Percentiles rank a stretch among this genome's conserved stretches.
Conservation (phyloP, 352 stramenopile genomes). For the Phytophthora boehmeriae region DNA sequence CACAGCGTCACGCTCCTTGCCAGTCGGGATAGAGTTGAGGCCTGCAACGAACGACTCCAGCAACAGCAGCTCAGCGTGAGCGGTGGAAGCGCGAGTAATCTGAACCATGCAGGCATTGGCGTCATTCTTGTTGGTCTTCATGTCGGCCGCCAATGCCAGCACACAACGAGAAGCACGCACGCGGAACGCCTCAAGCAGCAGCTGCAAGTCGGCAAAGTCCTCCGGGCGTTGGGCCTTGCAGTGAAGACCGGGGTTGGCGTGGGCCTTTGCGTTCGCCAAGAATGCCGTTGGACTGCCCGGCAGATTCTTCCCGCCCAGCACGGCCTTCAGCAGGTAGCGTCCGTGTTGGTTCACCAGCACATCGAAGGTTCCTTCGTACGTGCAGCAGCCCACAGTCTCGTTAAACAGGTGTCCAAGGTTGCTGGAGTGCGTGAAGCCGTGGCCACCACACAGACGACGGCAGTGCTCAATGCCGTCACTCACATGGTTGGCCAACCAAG, state of each 20-base stretch:
- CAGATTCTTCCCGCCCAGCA: constrained; percentile 18
- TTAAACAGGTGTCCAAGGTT: constrained; percentile 29
- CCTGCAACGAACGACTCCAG: constrained; percentile 44
- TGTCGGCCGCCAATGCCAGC: constrained; percentile 35
- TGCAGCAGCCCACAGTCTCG: constrained; percentile 29
- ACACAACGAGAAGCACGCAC: constrained; percentile 40
- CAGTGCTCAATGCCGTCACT: constrained; percentile 33
- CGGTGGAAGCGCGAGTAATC: constrained; percentile 51
- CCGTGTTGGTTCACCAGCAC: constrained; percentile 50
- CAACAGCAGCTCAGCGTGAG: constrained; percentile 53
- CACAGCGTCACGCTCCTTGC: constrained; percentile 36
- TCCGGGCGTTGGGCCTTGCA: constrained; percentile 33
- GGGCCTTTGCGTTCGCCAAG: constrained; percentile 32
- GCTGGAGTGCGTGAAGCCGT: constrained; percentile 27
- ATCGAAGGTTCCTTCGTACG: constrained; percentile 52
- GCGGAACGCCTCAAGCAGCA: constrained; percentile 44
- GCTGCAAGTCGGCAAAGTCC: constrained; percentile 43
- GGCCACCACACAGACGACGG: constrained; percentile 24
- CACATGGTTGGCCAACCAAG: constrained; percentile 28
- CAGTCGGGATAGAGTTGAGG: constrained; percentile 28
- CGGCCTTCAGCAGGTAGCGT: constrained; percentile 40
- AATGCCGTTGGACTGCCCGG: constrained; percentile 31
- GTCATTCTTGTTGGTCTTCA: constrained; percentile 54
- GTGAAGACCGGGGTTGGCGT: constrained; percentile 36
- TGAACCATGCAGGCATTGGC: constrained; percentile 55